Percentiles rank a stretch among this genome's conserved stretches.
phyloP scores from a whole-genome alignment of 257 asterid genomes.

The Dorcoceras hygrometricum region DNA sequence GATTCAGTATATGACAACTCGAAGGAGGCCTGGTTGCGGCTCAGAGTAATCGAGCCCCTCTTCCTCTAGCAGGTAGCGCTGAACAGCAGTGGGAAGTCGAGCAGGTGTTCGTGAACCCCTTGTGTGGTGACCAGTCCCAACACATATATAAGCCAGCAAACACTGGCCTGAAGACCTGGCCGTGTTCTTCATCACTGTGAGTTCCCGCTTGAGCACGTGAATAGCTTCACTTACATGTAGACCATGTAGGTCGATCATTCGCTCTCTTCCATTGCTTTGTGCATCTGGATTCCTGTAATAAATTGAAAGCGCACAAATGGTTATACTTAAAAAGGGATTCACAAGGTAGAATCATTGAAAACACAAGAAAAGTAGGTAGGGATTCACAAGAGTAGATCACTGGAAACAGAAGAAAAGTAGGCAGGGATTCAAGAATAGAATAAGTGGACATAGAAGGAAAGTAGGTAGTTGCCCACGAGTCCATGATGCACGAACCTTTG shows the following conservation, averaged over 20 bases:
- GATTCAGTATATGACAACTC: conserved; percentile 60
- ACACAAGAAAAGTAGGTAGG: not conserved
- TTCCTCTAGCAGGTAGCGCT: conserved; percentile 84
- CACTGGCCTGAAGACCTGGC: conserved; percentile 81
- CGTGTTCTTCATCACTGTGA: conserved; percentile 64
- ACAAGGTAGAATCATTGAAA: not conserved
- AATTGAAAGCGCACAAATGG: not conserved
- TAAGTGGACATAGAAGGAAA: not conserved
- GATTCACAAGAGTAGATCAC: too few species aligned
- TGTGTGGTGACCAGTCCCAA: conserved; percentile 96
- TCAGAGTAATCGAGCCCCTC: conserved; percentile 88
- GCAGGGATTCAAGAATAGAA: not conserved
- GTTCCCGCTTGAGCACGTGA: conserved; percentile 88
- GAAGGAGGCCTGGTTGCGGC: conserved; percentile 92
- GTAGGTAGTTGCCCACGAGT: not conserved
- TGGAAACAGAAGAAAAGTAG: not conserved
- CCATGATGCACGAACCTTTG: conserved; percentile 58
- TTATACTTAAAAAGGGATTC: not conserved
- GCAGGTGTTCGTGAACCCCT: conserved; percentile 89
- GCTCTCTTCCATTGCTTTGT: conserved; percentile 65
- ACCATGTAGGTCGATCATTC: conserved; percentile 93
- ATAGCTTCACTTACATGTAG: conserved; percentile 94
- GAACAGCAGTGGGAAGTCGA: conserved; percentile 87
- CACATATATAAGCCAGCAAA: conserved; percentile 80
- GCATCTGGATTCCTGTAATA: conserved; percentile 66